Percentiles rank a stretch among this genome's conserved stretches.
Evolutionary conservation across 441 rosid genomes (phyloP).

Genomic region (Erodium moschatum): DNA sequence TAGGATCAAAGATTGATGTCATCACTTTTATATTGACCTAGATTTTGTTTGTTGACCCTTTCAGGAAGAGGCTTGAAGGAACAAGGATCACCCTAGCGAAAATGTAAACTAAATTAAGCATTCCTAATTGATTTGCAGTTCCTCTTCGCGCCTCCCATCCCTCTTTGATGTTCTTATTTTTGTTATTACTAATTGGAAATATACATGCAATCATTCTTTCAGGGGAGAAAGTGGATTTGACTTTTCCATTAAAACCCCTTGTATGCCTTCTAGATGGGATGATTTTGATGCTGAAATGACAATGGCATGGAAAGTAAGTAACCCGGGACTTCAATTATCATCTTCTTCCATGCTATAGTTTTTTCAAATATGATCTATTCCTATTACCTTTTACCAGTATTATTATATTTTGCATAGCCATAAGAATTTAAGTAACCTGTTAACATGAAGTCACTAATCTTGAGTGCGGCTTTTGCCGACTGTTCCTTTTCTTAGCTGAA

Average conservation of each 20-base stretch:
- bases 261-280: conserved; percentile 91
- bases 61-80: conserved; percentile 94
- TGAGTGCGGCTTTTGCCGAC: conserved; percentile 1
- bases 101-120: conserved; percentile 31
- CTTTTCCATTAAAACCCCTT: conserved; percentile 90
- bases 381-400: not conserved
- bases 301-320: conserved; percentile 84
- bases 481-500: not conserved
- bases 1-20: not conserved
- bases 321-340: conserved; percentile 17
- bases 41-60: conserved; percentile 24
- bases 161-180: conserved; percentile 8
- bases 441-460: not conserved
- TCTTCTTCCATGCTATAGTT: not conserved
- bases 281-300: conserved; percentile 85
- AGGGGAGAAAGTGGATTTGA: conserved; percentile 74
- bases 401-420: not conserved
- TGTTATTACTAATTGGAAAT: conserved; percentile 14
- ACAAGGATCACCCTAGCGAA: conserved; percentile 80
- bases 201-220: conserved; percentile 21
- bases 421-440: not conserved
- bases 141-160: conserved; percentile 1
- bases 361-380: not conserved
- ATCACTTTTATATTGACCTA: conserved; percentile 11
- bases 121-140: conserved; percentile 13